Conservation (phyloP, 2,329 filamentous ascomycete genomes). For the Endoconidiophora polonica region DNA sequence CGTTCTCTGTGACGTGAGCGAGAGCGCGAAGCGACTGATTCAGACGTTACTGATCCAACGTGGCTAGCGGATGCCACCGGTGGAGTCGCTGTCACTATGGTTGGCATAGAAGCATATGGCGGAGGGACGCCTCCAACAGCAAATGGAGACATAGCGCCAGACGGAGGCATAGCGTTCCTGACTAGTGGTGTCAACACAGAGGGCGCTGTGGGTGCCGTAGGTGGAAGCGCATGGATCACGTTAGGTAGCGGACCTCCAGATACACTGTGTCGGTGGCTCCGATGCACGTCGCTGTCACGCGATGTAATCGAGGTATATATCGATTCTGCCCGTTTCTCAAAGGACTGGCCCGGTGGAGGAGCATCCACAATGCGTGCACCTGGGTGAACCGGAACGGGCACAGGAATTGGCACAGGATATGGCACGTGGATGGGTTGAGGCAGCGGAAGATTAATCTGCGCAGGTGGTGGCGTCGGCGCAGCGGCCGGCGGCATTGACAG, state of each 20-base stretch:
- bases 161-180: background rate
- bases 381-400: background rate
- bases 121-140: constrained; percentile 13
- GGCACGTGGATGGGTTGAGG: constrained; percentile 2
- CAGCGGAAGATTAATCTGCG: background rate
- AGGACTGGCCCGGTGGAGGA: constrained; percentile 1
- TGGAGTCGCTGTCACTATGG: too few relatives aligned
- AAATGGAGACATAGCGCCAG: constrained; percentile 21
- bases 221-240: background rate
- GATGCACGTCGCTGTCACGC: too few relatives aligned
- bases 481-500: constrained; percentile 1
- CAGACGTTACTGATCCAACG: background rate
- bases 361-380: constrained; percentile 9
- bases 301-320: constrained; percentile 3
- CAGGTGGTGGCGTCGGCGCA: constrained; percentile 3
- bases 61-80: background rate
- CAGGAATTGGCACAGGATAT: constrained; percentile 6
- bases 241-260: too few relatives aligned
- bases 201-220: background rate
- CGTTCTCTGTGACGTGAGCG: constrained; percentile 1
- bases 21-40: background rate
- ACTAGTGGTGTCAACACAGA: background rate
- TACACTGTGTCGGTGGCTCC: too few relatives aligned
- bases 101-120: background rate
- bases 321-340: background rate